Conservation (phyloP, 106 monocot species). For the Dioscorea alata region DNA sequence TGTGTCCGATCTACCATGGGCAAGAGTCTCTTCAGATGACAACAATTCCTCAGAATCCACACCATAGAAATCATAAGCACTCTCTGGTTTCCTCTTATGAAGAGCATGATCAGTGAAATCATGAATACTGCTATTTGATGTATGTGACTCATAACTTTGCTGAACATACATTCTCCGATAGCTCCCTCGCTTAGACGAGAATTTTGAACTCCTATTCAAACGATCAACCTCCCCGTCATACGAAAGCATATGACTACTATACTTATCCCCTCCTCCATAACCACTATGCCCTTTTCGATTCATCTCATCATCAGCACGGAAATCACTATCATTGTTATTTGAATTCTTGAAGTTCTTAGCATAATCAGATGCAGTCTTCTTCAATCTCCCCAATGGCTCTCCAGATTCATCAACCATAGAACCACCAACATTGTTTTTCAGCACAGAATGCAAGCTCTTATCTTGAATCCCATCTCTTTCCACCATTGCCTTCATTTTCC, state of each 20-base stretch:
- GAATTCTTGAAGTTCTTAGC: not conserved
- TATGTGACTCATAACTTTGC: conserved; percentile 19
- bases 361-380: not conserved
- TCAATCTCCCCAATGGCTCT: conserved; percentile 2
- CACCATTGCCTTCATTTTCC: conserved; percentile 10
- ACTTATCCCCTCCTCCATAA: conserved; percentile 7
- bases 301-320: not conserved
- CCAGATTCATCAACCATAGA: conserved; percentile 13
- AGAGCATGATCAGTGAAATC: not conserved
- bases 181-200: conserved; percentile 21
- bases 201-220: conserved; percentile 25
- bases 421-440: conserved; percentile 2
- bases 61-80: conserved; percentile 17
- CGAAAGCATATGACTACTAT: conserved; percentile 17
- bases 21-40: conserved; percentile 24
- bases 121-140: not conserved
- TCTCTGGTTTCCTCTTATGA: conserved; percentile 6
- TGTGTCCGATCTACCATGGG: conserved; percentile 13
- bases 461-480: conserved; percentile 5
- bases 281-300: not conserved
- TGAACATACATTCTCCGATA: conserved; percentile 24
- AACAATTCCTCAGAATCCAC: conserved; percentile 32
- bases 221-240: conserved; percentile 31
- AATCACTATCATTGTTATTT: not conserved
- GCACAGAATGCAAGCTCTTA: not conserved